These are phyloP conservation scores for Alternaria triticina DNA, from an alignment of 2,329 filamentous ascomycete genomes.

Conservation along the genomic window DNA sequence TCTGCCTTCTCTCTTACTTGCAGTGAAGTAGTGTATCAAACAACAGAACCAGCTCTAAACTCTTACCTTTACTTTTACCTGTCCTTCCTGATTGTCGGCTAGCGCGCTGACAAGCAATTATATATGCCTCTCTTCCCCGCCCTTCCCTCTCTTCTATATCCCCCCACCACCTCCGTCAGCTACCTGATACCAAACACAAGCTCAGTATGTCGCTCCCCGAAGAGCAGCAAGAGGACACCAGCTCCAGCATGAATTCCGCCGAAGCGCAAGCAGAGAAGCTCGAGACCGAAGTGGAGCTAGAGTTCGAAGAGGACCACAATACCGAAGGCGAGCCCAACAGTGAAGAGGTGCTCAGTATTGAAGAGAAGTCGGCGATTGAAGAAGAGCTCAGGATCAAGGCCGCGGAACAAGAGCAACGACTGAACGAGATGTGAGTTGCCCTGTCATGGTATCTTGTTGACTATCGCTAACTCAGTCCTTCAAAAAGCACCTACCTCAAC, in stretches of 20 bases:
- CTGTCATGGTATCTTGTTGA: no score
- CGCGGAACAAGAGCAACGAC: no score
- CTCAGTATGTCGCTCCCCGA: not conserved
- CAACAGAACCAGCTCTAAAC: rapidly evolving
- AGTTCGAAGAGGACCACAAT: no score
- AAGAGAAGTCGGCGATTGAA: no score
- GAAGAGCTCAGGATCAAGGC: no score
- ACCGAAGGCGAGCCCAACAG: no score
- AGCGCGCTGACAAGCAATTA: not conserved
- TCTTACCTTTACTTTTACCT: no score
- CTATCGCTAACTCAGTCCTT: no score
- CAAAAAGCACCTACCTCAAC: not conserved
- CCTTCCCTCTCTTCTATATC: not conserved
- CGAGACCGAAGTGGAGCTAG: not conserved
- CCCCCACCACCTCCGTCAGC: not conserved
- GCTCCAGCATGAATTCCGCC: not conserved
- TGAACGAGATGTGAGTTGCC: no score
- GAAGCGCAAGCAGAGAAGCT: not conserved
- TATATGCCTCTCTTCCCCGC: not conserved
- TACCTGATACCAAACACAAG: not conserved
- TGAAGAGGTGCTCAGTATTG: no score
- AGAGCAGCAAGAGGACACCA: not conserved
- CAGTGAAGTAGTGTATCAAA: not conserved
- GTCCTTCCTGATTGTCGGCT: not conserved
- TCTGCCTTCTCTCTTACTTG: not conserved